These are phyloP conservation scores for Adiantum capillusveneris DNA, from an alignment of 75 land plant genomes.

Conservation along the genomic window DNA sequence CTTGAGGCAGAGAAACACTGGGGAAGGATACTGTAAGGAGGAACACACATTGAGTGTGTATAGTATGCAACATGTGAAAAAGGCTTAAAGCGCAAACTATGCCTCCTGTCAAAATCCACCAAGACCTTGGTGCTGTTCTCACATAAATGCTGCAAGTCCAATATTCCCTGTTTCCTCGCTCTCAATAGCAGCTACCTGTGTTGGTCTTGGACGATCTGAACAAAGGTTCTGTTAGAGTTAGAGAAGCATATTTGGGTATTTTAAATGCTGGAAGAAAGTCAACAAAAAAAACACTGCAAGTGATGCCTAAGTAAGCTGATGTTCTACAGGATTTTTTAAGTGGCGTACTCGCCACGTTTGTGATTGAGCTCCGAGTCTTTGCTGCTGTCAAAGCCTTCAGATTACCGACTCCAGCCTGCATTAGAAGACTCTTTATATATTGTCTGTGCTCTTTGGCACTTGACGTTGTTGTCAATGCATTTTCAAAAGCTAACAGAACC, in stretches of 20 bases:
- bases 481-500: constrained; percentile 68
- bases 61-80: too few relatives aligned
- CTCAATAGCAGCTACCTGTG: neutral
- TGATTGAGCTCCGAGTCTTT: constrained; percentile 68
- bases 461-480: constrained; percentile 64
- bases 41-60: too few relatives aligned
- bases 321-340: neutral
- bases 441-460: constrained; percentile 93
- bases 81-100: too few relatives aligned
- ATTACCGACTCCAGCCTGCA: constrained; percentile 66
- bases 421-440: constrained; percentile 72
- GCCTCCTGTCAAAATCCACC: too few relatives aligned
- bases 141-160: neutral
- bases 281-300: neutral
- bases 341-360: constrained; percentile 72
- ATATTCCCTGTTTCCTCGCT: constrained; percentile 2
- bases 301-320: neutral
- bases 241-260: neutral
- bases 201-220: neutral
- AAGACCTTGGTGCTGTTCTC: too few relatives aligned
- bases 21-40: too few relatives aligned
- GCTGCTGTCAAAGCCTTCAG: constrained; percentile 82
- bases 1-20: too few relatives aligned
- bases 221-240: neutral
- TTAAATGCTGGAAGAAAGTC: neutral